A percentile compares a stretch with the other conserved stretches of the same genome.
Conservation (phyloP, 352 stramenopile genomes). For the Globisporangium nunn region DNA sequence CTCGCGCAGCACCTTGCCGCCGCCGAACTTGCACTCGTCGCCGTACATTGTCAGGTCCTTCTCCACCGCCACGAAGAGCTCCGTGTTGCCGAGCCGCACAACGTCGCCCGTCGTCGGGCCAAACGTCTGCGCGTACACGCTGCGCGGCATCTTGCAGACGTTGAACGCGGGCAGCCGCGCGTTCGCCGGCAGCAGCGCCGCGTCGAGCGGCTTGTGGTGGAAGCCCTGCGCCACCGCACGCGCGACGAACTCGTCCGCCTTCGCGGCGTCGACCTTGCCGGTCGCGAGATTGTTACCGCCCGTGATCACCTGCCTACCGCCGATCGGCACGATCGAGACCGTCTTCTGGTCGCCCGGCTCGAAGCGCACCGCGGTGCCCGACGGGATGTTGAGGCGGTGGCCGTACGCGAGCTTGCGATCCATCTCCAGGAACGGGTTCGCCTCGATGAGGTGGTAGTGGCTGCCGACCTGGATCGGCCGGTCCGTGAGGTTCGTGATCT, state of each 20-base stretch:
- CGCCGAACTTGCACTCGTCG: constrained; percentile 94
- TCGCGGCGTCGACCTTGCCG: constrained; percentile 58
- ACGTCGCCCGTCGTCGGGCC: constrained; percentile 93
- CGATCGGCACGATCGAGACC: constrained; percentile 91
- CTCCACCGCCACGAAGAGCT: constrained; percentile 89
- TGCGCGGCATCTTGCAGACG: constrained; percentile 48
- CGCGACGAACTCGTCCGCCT: constrained; percentile 50
- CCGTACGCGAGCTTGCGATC: constrained; percentile 89
- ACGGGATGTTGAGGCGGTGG: constrained; percentile 92
- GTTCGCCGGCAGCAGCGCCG: constrained; percentile 16
- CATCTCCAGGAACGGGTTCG: constrained; percentile 93
- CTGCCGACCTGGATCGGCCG: constrained; percentile 92
- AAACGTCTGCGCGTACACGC: constrained; percentile 88
- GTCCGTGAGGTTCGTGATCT: constrained; percentile 94
- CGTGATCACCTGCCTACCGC: constrained; percentile 79
- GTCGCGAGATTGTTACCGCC: constrained; percentile 87
- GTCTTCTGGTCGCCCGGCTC: constrained; percentile 95
- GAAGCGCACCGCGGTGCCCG: constrained; percentile 91
- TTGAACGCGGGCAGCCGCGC: constrained; percentile 23
- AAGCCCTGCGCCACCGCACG: constrained; percentile 46
- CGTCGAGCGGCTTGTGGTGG: constrained; percentile 44
- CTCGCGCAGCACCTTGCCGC: constrained; percentile 89
- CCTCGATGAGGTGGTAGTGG: constrained; percentile 96
- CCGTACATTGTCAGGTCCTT: constrained; percentile 78
- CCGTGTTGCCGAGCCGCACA: constrained; percentile 91